Evolutionary conservation across 2,329 filamentous ascomycete species (phyloP).

Genomic region (Nemania serpens): DNA sequence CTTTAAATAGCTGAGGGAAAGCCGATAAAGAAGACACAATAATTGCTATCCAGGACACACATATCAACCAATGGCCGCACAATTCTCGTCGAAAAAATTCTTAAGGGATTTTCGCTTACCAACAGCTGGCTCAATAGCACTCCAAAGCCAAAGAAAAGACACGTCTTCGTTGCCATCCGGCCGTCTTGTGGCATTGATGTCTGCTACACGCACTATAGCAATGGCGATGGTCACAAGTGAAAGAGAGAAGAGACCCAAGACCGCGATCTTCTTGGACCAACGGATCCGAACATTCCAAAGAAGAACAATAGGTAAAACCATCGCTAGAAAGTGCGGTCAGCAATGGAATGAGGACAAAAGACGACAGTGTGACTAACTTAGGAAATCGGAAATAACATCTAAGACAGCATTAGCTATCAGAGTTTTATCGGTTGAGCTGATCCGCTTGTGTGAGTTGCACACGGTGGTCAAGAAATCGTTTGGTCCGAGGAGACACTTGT

Average conservation of each 20-base stretch:
- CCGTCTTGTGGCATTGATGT: neutral
- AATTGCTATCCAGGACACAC: constrained; percentile 5
- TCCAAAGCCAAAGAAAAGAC: constrained; percentile 22
- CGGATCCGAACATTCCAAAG: constrained; percentile 24
- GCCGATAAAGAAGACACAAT: constrained; percentile 18
- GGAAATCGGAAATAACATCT: neutral
- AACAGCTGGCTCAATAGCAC: constrained; percentile 6
- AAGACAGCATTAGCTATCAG: neutral
- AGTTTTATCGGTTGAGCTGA: neutral
- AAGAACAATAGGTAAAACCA: constrained; percentile 16
- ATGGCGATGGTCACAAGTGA: constrained; percentile 18
- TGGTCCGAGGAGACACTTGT: neutral
- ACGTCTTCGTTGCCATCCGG: neutral
- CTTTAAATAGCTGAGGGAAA: constrained; percentile 21
- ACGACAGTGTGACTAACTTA: neutral
- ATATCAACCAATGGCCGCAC: neutral
- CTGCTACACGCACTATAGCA: constrained; percentile 19
- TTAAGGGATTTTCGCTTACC: too few species aligned
- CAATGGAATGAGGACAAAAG: neutral
- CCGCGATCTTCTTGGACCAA: constrained; percentile 18
- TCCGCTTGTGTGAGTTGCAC: neutral
- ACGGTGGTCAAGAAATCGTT: neutral
- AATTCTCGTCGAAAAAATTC: neutral
- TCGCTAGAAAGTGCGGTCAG: constrained; percentile 8
- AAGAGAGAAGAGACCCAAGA: constrained; percentile 22